A percentile compares a stretch with the other conserved stretches of the same genome.
phyloP scores from a whole-genome alignment of 2,329 filamentous ascomycete genomes.

The Tolypocladium album region DNA sequence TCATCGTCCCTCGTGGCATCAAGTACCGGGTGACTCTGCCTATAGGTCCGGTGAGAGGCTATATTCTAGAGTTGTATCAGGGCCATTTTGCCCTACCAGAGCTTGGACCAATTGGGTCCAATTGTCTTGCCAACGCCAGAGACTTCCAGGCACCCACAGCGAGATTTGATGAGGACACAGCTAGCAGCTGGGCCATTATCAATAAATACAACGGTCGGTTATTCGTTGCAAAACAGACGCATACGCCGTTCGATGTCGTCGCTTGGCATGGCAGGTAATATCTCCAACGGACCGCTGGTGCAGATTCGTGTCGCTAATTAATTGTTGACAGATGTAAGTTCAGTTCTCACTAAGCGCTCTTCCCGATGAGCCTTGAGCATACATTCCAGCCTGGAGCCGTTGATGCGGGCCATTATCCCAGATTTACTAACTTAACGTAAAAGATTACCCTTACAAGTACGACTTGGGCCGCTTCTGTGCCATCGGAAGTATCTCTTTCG shows the following conservation, averaged over 20 bases:
- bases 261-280: constrained; percentile 65
- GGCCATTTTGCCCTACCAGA: constrained; percentile 63
- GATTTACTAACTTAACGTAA: background rate
- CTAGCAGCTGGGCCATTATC: constrained; percentile 31
- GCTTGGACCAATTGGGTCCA: constrained; percentile 63
- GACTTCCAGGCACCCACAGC: constrained; percentile 70
- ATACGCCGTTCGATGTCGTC: constrained; percentile 70
- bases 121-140: constrained; percentile 61
- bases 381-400: background rate
- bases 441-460: constrained; percentile 67
- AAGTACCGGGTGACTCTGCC: constrained; percentile 62
- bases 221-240: constrained; percentile 52
- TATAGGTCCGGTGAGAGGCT: constrained; percentile 53
- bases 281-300: background rate
- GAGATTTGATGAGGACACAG: constrained; percentile 44
- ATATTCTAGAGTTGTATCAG: constrained; percentile 65
- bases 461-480: constrained; percentile 70
- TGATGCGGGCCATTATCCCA: background rate
- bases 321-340: background rate
- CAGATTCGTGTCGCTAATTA: background rate
- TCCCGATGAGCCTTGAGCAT: background rate
- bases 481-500: constrained; percentile 61
- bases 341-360: background rate
- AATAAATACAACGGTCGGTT: constrained; percentile 56
- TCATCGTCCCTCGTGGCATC: constrained; percentile 63